Evolutionary conservation across 768 basidiomycete genomes (phyloP), one percentile per base, ranked within the genome.

Genomic region (Xerocomellus intermedius): DNA sequence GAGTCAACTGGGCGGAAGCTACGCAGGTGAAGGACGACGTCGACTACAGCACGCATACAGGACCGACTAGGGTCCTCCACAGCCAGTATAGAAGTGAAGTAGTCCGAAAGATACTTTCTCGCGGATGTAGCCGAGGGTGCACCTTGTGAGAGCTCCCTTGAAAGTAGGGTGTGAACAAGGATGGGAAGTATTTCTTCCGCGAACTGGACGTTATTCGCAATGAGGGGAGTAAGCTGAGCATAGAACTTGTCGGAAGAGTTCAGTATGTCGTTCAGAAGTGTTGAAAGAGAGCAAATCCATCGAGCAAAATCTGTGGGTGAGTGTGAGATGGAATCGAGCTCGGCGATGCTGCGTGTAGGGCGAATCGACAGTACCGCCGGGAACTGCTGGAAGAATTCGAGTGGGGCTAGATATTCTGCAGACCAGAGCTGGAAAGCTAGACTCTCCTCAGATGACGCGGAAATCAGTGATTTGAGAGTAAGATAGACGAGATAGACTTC

Each of bases 1-100:
- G 73, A 58, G 14, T 64, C 64, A 8, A 65, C 69, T 5, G 79
- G 79, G 3, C 63, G 65, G 57, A 87, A 90, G 61, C 83, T 74
- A 8, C 95, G 90, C 24, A 98, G 80, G 69, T 97, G 87, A 19
- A 96, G 77, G 28, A 94, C 75, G 41, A 85, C 79, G 47, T 87
- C 84, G 48, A 98, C 83, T 50, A 98, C 78, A 14, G 81, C 78
- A 50, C 73, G 72, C 47, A 72, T 77, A 70, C 46, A 85, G 68
- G 73, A 91, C 50, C 81, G 61, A 64, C 21, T 64, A 42, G 35
- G 47, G 63, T 60, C 67, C 19, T 71, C 68, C 14, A 55, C 49
- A 14, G 47, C 33, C 19, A 71, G 62, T 70, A 65, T 49, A 67
- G 59, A 53, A 51, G 62, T 64, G 37, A 64, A 62, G 52, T 67